A percentile compares a stretch with the other conserved stretches of the same genome.
Conservation (phyloP, 2,329 filamentous ascomycete genomes). For the Sclerotinia nivalis region DNA sequence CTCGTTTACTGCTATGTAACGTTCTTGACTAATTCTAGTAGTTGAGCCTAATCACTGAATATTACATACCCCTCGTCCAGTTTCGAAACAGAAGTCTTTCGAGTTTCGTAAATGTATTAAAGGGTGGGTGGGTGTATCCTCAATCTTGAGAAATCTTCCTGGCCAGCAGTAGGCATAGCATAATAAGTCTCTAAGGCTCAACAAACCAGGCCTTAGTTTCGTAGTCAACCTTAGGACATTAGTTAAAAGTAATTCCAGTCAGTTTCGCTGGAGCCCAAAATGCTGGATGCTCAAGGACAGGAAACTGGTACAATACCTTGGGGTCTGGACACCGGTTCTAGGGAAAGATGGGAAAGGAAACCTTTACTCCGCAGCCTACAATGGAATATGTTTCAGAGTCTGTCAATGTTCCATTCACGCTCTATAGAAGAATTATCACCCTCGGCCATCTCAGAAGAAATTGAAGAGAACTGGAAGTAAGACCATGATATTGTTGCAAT, state of each 20-base stretch:
- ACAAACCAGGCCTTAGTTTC: not conserved
- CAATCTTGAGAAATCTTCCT: not conserved
- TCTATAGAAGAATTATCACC: not conserved
- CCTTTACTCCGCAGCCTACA: too few species aligned
- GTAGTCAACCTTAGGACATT: not conserved
- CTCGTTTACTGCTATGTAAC: not conserved
- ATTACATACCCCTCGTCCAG: not conserved
- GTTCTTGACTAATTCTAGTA: not conserved
- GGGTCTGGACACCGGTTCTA: too few species aligned
- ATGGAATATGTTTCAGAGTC: too few species aligned
- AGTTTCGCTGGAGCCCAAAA: not conserved
- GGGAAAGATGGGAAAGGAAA: too few species aligned
- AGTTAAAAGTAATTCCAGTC: not conserved
- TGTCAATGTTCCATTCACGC: too few species aligned
- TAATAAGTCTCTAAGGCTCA: not conserved
- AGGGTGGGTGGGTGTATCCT: not conserved
- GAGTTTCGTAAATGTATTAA: not conserved
- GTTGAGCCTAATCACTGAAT: not conserved
- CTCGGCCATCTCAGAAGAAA: not conserved
- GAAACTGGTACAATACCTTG: not conserved
- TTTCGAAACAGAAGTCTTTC: not conserved
- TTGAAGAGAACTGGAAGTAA: not conserved
- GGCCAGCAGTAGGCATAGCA: not conserved
- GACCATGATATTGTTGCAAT: not conserved
- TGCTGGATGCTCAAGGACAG: not conserved